These are phyloP conservation scores for Diaporthe capsici DNA, from an alignment of 2,329 filamentous ascomycete species.

Conservation along the genomic window DNA sequence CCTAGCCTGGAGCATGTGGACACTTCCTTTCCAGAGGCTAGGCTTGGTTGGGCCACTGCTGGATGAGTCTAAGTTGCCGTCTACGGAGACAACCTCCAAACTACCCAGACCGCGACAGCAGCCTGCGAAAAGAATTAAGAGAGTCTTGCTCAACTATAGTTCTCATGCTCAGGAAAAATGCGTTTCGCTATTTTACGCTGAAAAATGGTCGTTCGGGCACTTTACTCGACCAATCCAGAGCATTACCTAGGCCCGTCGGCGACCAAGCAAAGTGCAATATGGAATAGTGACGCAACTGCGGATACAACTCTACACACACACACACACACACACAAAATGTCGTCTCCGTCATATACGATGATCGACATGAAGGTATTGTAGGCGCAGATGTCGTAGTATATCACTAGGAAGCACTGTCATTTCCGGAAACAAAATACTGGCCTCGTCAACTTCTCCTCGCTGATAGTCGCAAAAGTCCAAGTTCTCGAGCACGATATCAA, in stretches of 20 bases:
- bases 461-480: background rate
- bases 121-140: background rate
- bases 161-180: no score
- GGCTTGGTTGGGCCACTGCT: background rate
- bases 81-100: background rate
- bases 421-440: background rate
- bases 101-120: background rate
- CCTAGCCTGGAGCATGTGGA: background rate
- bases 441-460: background rate
- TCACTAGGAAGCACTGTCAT: no score
- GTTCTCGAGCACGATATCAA: background rate
- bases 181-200: background rate
- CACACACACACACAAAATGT: background rate
- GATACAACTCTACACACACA: background rate
- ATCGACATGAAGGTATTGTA: background rate
- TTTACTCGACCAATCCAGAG: background rate
- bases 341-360: background rate
- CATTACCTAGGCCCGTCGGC: background rate
- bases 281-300: constrained; percentile 16
- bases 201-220: background rate
- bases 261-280: background rate
- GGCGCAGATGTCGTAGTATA: background rate
- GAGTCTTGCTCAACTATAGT: background rate
- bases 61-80: background rate
- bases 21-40: background rate